These are phyloP conservation scores for Coemansia pectinata DNA, from an alignment of 192 early-diverging fungal species.

Conservation along the genomic window DNA sequence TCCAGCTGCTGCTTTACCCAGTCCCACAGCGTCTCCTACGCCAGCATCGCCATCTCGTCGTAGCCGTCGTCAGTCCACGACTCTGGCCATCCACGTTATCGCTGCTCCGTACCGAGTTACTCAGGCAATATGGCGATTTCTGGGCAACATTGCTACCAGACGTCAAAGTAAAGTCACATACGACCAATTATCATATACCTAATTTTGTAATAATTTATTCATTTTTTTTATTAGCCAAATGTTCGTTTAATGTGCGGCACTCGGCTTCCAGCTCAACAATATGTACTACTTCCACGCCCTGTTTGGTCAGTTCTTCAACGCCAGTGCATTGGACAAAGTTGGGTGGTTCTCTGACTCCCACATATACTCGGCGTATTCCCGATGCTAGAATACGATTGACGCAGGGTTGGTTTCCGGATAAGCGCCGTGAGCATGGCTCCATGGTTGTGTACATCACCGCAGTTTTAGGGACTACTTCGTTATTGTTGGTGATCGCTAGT, in stretches of 20 bases:
- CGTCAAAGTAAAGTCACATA: background rate
- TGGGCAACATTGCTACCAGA: background rate
- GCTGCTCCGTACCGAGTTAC: background rate
- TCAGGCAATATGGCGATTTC: background rate
- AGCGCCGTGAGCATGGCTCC: constrained; percentile 90
- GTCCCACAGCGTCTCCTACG: background rate
- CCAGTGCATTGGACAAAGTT: constrained; percentile 89
- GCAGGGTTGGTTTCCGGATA: constrained; percentile 85
- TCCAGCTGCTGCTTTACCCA: background rate
- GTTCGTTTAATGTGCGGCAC: constrained; percentile 69
- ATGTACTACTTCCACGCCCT: constrained; percentile 73
- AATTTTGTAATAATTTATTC: background rate
- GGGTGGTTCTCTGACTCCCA: constrained; percentile 83
- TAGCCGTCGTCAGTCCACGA: background rate
- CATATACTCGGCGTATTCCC: constrained; percentile 69
- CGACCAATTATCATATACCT: background rate
- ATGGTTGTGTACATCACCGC: constrained; percentile 83
- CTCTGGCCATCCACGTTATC: background rate
- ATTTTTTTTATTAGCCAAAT: constrained; percentile 24
- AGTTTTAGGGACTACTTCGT: background rate
- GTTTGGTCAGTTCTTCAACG: constrained; percentile 57
- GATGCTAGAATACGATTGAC: constrained; percentile 64
- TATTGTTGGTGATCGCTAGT: constrained; percentile 54
- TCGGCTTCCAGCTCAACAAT: constrained; percentile 69
- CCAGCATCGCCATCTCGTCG: background rate